Base-by-base conservation (phyloP, 805 yeast genomes). In the Ogataea pini region DNA sequence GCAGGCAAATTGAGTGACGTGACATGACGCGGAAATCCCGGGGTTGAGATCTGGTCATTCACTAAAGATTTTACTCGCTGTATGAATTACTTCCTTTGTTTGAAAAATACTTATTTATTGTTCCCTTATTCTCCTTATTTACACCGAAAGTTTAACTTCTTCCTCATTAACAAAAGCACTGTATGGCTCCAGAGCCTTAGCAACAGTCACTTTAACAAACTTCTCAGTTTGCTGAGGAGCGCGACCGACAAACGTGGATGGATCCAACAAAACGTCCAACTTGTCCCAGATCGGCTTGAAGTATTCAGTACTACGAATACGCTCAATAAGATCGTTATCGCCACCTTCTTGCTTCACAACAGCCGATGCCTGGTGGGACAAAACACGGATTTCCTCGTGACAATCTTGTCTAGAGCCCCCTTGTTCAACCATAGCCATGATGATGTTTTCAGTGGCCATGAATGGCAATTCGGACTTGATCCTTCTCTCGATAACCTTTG, bases 371-470 rank as follows among this genome's bases (percentile, higher is more conserved):
- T 94, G 92, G 70, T 94, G 99, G 10, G 97, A 89, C 51, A 94
- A 78, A 25, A 94, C 98, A 72, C 99, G 85, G 72, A 94, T 91
- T 72, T 87, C 86, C 76, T 94, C 99, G 72, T 94, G 99, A 65
- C 96, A 92, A 49, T 92, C 97, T 77, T 94, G 99, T 80, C 99
- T 86, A 27, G 96, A 90, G 27, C 88, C 98, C 61, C 98, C 98
- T 69, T 86, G 85, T 72, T 90, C 96, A 49, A 94, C 99, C 97
- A 94, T 94, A 46, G 99, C 99, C 99, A 94, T 94, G 70, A 94
- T 94, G 70, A 94, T 81, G 73, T 94, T 94, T 75, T 94, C 99
- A 49, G 99, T 94, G 58, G 99, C 99, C 99, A 94, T 94, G 79
- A 94, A 94, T 60, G 99, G 99, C 65, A 94, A 78, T 73, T 94